A percentile compares a stretch with the other conserved stretches of the same genome.
phyloP scores from a whole-genome alignment of 73 alveolate species.

The Loxodes magnus region DNA sequence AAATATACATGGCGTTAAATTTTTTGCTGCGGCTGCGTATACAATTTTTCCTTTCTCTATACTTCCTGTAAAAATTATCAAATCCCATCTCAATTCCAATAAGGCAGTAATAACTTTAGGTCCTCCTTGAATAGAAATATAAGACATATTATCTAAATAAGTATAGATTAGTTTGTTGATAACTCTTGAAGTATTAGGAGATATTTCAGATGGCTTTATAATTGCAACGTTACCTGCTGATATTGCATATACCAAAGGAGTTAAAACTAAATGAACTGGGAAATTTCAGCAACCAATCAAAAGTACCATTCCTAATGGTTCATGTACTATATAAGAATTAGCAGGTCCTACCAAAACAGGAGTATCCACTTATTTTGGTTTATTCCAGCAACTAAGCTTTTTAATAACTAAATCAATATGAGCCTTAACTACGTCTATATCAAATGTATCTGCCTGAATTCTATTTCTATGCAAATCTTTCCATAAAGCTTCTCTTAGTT shows the following conservation, averaged over 20 bases:
- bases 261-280: slow-evolving; percentile 52
- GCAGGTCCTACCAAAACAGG: slow-evolving; percentile 36
- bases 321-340: slow-evolving; percentile 20
- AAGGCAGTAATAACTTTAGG: slow-evolving; percentile 61
- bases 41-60: slow-evolving; percentile 80
- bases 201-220: slow-evolving; percentile 72
- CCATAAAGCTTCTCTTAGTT: too few relatives aligned
- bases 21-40: slow-evolving; percentile 74
- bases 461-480: too few relatives aligned
- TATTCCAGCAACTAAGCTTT: slow-evolving; percentile 17
- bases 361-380: slow-evolving; percentile 25
- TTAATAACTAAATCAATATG: slow-evolving; percentile 7
- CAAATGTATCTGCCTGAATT: too few relatives aligned
- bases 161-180: slow-evolving; percentile 41
- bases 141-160: slow-evolving; percentile 50
- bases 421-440: too few relatives aligned
- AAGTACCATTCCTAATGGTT: slow-evolving; percentile 70
- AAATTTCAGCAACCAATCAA: slow-evolving; percentile 81
- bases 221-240: slow-evolving; percentile 88
- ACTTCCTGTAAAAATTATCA: slow-evolving; percentile 78
- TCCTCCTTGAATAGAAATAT: slow-evolving; percentile 50
- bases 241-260: slow-evolving; percentile 71
- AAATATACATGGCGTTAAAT: slow-evolving; percentile 70
- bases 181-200: slow-evolving; percentile 66
- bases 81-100: slow-evolving; percentile 56